Evolutionary conservation across 2,329 filamentous ascomycete genomes (phyloP), one percentile per base, ranked within the genome.

Genomic region (Aureobasidium vineae): DNA sequence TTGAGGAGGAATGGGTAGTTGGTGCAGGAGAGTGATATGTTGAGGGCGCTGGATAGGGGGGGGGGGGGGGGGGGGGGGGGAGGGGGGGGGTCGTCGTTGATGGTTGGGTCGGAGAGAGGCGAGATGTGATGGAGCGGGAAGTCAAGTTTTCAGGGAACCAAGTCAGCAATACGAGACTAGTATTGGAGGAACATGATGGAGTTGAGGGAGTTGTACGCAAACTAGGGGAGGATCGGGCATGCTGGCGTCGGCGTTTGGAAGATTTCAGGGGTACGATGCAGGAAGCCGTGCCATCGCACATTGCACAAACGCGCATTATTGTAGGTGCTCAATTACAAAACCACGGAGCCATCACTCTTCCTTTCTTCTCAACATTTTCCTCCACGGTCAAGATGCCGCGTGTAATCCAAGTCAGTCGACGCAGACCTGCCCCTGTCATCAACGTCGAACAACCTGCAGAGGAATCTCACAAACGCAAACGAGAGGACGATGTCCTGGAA

Each of bases 11-110:
- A 47, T 33, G 28, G 41, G 4, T 21, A 49, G 31, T 28, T 49
- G 45, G 21, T 26, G 31, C n/a, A 40, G 59, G 45, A 63, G 59
- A 63, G 50, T 26, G 45, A 63, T 7, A 50, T 60, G 56, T 36
- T 60, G 41, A 60, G 56, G 41, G 40, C 10, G 11, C 16, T 60
- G 19, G 4, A 47, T 16, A 60, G 40, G n/a, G 28, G 41, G 5
- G 36, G 40, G 41, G 5, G 36, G 40, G 41, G 5, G 36, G 40
- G 41, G 5, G 36, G 40, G 41, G 5, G 36, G 40, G n/a, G n/a
- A n/a, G n/a, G n/a, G n/a, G n/a, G n/a, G 41, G 5, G 36, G 40
- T 28, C 38, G 54, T n/a, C 15, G 38, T 33, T 59, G 40, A 60
- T 11, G 33, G 10, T 33, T 16, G 4, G 11, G 5, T n/a, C 19